Evolutionary conservation across 768 basidiomycete genomes (phyloP).

Genomic region (Pleurotus tuoliensis): DNA sequence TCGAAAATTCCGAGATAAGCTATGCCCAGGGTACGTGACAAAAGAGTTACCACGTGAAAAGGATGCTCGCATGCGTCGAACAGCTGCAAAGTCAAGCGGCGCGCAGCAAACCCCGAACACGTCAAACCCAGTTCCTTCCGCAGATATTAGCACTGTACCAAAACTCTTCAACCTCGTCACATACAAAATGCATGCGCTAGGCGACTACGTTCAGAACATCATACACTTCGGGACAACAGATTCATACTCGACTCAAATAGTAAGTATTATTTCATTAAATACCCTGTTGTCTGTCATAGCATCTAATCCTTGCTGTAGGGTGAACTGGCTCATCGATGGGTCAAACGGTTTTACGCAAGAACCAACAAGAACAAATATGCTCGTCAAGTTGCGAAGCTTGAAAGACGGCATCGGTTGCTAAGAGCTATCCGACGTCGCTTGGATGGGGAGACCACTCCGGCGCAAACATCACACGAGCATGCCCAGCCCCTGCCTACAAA

Average conservation of each 20-base stretch:
- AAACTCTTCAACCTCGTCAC: constrained; percentile 19
- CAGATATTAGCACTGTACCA: neutral
- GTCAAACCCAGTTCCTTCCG: neutral
- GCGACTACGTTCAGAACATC: constrained; percentile 21
- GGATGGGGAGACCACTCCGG: constrained; percentile 6
- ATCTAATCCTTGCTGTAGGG: constrained; percentile 19
- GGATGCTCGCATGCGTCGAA: constrained; percentile 16
- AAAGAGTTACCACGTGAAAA: constrained; percentile 21
- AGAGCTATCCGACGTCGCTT: neutral
- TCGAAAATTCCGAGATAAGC: constrained; percentile 17
- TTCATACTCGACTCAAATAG: constrained; percentile 25
- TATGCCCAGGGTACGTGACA: constrained; percentile 17
- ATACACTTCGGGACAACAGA: constrained; percentile 23
- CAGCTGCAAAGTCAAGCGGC: neutral
- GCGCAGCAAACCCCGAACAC: neutral
- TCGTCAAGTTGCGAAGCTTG: constrained; percentile 18
- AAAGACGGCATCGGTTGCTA: constrained; percentile 10
- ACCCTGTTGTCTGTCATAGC: neutral
- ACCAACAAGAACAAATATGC: constrained; percentile 28
- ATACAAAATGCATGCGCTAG: constrained; percentile 27
- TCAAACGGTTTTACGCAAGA: constrained; percentile 29
- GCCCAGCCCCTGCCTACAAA: neutral
- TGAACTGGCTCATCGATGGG: constrained; percentile 31
- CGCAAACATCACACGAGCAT: constrained; percentile 18
- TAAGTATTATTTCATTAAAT: constrained; percentile 11